phyloP scores from a whole-genome alignment of 441 rosid genomes.

The Gossypium gossypioides region DNA sequence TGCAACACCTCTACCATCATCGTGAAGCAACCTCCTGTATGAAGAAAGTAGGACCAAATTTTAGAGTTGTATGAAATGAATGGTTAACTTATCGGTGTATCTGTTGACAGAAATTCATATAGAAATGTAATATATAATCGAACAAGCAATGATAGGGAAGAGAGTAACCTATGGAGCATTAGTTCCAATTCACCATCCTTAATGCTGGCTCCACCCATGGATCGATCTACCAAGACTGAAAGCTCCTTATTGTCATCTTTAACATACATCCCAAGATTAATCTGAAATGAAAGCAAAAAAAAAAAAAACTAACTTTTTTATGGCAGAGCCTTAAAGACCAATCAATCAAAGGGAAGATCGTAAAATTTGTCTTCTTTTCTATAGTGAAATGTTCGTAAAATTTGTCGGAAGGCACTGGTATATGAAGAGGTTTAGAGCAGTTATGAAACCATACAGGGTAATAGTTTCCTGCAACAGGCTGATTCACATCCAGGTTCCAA shows the following conservation, averaged over 20 bases:
- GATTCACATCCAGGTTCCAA: slow-evolving; percentile 39
- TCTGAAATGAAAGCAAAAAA: slow-evolving; percentile 20
- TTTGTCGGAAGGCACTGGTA: background rate
- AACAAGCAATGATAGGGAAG: background rate
- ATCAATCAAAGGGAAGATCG: background rate
- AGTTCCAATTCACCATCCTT: slow-evolving; percentile 41
- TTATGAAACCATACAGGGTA: slow-evolving; percentile 29
- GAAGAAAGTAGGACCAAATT: slow-evolving; percentile 5
- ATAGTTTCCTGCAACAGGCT: slow-evolving; percentile 50
- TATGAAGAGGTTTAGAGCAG: background rate
- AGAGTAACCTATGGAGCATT: slow-evolving; percentile 44
- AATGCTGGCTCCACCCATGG: slow-evolving; percentile 44
- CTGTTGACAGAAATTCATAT: background rate
- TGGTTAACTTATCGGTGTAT: background rate
- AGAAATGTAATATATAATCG: background rate
- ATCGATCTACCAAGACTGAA: slow-evolving; percentile 39
- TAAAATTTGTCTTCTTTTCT: background rate
- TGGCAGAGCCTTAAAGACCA: background rate
- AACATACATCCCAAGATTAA: slow-evolving; percentile 38
- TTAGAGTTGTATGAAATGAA: background rate
- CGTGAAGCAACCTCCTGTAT: slow-evolving; percentile 35
- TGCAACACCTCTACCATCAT: slow-evolving; percentile 41
- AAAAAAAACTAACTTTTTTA: background rate
- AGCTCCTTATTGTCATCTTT: slow-evolving; percentile 33
- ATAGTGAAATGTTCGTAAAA: background rate